These are phyloP conservation scores for Plenodomus biglobosus DNA, from an alignment of 2,329 filamentous ascomycete species.

Conservation along the genomic window DNA sequence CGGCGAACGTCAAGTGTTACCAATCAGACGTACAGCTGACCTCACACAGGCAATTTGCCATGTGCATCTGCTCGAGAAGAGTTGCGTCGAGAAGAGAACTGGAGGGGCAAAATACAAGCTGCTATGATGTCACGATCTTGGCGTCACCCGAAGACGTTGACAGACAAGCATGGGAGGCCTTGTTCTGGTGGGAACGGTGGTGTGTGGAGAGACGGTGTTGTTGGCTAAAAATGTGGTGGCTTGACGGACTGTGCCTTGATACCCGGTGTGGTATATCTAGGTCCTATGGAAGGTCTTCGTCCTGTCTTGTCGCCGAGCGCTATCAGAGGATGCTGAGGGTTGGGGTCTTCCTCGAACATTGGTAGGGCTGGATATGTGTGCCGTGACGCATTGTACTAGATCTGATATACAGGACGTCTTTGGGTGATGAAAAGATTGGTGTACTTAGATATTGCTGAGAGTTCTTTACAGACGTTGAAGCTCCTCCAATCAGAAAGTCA, in stretches of 20 bases:
- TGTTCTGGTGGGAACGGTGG: constrained; percentile 6
- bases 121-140: constrained; percentile 19
- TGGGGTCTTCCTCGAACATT: too few species aligned
- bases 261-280: constrained; percentile 3
- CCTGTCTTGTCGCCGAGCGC: too few species aligned
- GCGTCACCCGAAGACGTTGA: background rate
- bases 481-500: too few species aligned
- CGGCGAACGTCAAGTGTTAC: constrained; percentile 3
- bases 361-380: too few species aligned
- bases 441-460: too few species aligned
- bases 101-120: constrained; percentile 8
- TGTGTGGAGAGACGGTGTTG: constrained; percentile 12
- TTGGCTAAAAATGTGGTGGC: constrained; percentile 13
- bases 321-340: too few species aligned
- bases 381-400: too few species aligned
- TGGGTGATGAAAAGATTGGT: too few species aligned
- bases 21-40: constrained; percentile 9
- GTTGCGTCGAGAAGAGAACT: constrained; percentile 10
- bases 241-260: constrained; percentile 1
- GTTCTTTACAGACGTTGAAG: too few species aligned
- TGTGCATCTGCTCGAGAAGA: constrained; percentile 3
- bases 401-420: too few species aligned
- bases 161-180: background rate
- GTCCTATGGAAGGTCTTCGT: background rate
- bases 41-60: constrained; percentile 7